Percentiles rank a stretch among this genome's conserved stretches.
Conservation (phyloP, 1,284 basidiomycete species). For the Cronartium quercuum region DNA sequence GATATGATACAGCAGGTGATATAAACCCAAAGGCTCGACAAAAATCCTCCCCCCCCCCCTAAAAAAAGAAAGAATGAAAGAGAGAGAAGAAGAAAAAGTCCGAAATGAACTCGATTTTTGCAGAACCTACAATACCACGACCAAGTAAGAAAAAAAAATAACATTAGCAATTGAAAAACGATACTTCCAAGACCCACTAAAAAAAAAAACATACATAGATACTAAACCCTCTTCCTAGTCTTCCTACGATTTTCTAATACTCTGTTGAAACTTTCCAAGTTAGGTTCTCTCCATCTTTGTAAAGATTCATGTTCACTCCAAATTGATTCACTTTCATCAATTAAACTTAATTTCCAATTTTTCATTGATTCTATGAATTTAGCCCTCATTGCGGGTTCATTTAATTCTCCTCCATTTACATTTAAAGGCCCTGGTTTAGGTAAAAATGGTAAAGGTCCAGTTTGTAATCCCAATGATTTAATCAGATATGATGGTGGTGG, state of each 20-base stretch:
- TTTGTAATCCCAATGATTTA: slow-evolving; percentile 28
- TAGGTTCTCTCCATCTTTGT: slow-evolving; percentile 18
- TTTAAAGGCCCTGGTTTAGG: neutral
- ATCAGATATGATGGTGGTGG: slow-evolving; percentile 37
- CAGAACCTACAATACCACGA: neutral
- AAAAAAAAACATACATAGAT: neutral
- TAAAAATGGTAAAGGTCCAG: slow-evolving; percentile 29
- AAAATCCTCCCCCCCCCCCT: neutral
- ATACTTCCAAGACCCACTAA: neutral
- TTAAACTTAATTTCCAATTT: slow-evolving; percentile 25
- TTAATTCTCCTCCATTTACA: slow-evolving; percentile 1
- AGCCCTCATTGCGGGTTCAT: slow-evolving; percentile 29
- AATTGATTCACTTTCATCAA: slow-evolving; percentile 34
- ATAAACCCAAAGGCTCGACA: too few species aligned
- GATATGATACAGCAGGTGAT: too few species aligned
- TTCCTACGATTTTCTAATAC: neutral
- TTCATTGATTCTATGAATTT: slow-evolving; percentile 23
- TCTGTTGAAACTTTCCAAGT: slow-evolving; percentile 14
- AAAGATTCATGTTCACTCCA: slow-evolving; percentile 29
- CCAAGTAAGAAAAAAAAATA: neutral
- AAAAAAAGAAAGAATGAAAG: neutral
- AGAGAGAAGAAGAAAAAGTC: neutral
- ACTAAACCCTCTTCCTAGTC: neutral
- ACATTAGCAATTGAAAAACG: too few species aligned
- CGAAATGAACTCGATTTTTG: too few species aligned